These are phyloP conservation scores for Ampelomyces quisqualis DNA, from an alignment of 2,329 filamentous ascomycete species.

Conservation along the genomic window DNA sequence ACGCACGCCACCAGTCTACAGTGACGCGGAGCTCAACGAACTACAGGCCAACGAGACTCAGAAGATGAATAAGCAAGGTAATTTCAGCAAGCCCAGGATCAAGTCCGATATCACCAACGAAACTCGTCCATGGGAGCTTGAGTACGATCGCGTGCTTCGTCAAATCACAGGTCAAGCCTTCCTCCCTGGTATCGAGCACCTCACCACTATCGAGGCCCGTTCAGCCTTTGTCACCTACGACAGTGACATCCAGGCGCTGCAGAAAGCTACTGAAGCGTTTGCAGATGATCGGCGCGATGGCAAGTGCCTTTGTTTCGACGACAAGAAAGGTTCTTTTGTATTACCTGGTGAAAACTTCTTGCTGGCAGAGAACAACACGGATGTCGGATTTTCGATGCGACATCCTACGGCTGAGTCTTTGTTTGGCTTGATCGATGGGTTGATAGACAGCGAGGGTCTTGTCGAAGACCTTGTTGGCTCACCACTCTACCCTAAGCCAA, in stretches of 20 bases:
- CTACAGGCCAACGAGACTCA: neutral
- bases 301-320: constrained; percentile 6
- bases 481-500: neutral
- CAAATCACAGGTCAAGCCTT: neutral
- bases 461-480: neutral
- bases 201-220: constrained; percentile 1
- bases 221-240: constrained; percentile 6
- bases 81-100: neutral
- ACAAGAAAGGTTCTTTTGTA: neutral
- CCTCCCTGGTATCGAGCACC: constrained; percentile 7
- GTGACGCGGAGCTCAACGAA: neutral
- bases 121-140: neutral
- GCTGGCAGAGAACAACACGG: neutral
- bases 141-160: constrained; percentile 3
- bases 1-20: neutral
- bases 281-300: constrained; percentile 4
- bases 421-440: neutral
- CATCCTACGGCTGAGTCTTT: constrained; percentile 1
- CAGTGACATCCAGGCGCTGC: constrained; percentile 5
- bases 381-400: neutral
- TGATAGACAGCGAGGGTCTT: neutral
- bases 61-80: neutral
- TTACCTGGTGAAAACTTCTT: constrained; percentile 6
- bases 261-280: constrained; percentile 8
- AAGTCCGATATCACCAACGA: neutral